Conservation (phyloP, 768 basidiomycete genomes). For the Podaxis sp. region DNA sequence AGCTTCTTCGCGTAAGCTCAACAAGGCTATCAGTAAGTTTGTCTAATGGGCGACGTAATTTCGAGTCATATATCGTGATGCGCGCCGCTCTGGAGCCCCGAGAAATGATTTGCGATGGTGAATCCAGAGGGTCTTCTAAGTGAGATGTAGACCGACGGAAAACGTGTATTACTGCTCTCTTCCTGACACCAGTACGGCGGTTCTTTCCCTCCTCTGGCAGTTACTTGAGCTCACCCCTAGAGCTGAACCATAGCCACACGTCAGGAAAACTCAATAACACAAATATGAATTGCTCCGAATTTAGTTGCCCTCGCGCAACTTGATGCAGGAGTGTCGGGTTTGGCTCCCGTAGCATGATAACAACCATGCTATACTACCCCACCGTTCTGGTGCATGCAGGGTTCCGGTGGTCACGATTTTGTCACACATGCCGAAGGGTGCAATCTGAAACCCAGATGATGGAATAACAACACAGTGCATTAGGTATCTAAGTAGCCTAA, state of each 20-base stretch:
- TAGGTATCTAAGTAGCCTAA: too few species aligned
- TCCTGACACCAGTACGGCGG: slow-evolving; percentile 67
- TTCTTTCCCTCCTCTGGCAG: slow-evolving; percentile 67
- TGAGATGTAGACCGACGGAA: slow-evolving; percentile 12
- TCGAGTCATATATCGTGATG: slow-evolving; percentile 65
- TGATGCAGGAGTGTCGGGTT: slow-evolving; percentile 39
- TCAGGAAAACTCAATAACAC: background rate
- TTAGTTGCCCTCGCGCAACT: slow-evolving; percentile 56
- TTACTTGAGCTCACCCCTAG: slow-evolving; percentile 34
- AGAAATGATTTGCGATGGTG: slow-evolving; percentile 67
- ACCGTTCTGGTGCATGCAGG: too few species aligned
- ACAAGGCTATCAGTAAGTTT: background rate
- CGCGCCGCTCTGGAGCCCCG: slow-evolving; percentile 66
- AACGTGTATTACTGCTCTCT: slow-evolving; percentile 43
- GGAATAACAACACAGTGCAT: too few species aligned
- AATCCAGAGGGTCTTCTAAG: slow-evolving; percentile 54
- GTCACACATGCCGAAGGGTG: too few species aligned
- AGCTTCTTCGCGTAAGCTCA: background rate
- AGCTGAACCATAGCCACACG: slow-evolving; percentile 4
- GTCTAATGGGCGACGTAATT: slow-evolving; percentile 31
- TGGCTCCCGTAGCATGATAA: slow-evolving; percentile 47
- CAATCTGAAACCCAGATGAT: too few species aligned
- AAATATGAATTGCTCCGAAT: background rate
- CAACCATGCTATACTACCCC: too few species aligned
- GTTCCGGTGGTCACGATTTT: too few species aligned